Base-by-base conservation (phyloP, 2,329 filamentous ascomycete species). In the Didymella segeticola region DNA sequence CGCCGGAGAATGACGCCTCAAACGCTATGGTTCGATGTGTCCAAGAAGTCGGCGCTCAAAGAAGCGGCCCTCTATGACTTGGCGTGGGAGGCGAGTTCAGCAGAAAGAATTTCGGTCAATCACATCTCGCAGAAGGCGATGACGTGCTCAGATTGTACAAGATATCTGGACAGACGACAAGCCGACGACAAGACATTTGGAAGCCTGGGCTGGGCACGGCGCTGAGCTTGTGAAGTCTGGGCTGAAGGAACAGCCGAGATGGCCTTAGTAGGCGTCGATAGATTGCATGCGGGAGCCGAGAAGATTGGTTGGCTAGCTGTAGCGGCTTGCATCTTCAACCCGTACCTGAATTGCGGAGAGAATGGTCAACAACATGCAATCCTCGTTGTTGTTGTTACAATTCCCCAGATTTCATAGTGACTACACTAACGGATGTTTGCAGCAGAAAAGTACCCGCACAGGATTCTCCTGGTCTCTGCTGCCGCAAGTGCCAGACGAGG, bases 151-250 rank as follows among this genome's bases (percentile, higher is more conserved):
- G 23, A 36, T 53, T 41, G 53, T 53, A 42, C 47, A 59, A 50
- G 41, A 60, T 53, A 46, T 54, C 48, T 51, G 56, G 25, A 15
- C 43, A 34, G 49, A 56, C 43, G 33, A 45, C 55, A 56, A 48
- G 47, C 38, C 39, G 33, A 47, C 41, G 56, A 66, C 63, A 64
- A 63, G 62, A 60, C 50, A 47, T 55, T 49, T 52, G 54, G 57
- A 51, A 63, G 58, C 53, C 58, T 67, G 60, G 54, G 56, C 57
- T 43, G 42, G 48, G 25, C 47, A 50, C 50, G 59, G 53, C 58
- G 63, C 57, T 66, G 67, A 67, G 61, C 62, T 69, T 69, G 63
- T 63, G 36, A 56, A 59, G 55, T 58, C 68, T 70, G 63, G 70
- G 68, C 68, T 63, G 37, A 39, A 52, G 33, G 41, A 47, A 57